Base-by-base conservation (phyloP, 2,329 filamentous ascomycete genomes). In the Blumeria graminis region DNA sequence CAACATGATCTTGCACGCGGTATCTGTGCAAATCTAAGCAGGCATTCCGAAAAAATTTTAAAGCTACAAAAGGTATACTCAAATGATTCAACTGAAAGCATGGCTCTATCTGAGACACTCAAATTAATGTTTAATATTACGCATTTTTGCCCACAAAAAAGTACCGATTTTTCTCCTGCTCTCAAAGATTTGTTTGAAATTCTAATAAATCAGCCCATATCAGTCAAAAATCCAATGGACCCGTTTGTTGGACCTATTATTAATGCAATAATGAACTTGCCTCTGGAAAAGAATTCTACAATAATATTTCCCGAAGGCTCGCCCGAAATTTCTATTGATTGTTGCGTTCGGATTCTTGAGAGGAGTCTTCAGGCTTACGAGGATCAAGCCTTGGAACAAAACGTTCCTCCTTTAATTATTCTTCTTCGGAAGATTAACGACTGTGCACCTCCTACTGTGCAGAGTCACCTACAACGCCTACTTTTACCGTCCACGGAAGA, bases 91-190 rank as follows among this genome's bases (percentile, higher is more conserved):
- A 84, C 89, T 75, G 80, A 84, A 60, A 80, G 84, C 58, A 80
- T 90, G 78, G 87, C 89, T 0, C 73, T 96, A 39, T 75, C 74
- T 8, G 90, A 96, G 68, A 90, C 84, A 0, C 71, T 92, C 54
- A 95, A 94, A 65, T 74, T 96, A 43, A 70, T 94, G 55, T 96
- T 93, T 73, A 95, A 95, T 68, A 74, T 94, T 56, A 84, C 84
- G 1, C 81, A 89, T 63, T 80, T 81, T 63, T 83, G 82, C 63
- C 78, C 80, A 3, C 74, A 81, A 45, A 73, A 82, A 32, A 69
- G 71, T 4, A 67, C 71, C 0, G 69, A 72, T 0, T 93, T 95
- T 65, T 78, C 78, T 1, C 71, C 76, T 22, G 79, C 82, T 2
- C 75, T 93, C 45, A 75, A 80, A 10, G 74, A 80, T 58, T 77